Percentiles rank a stretch among this genome's conserved stretches.
Evolutionary conservation across 202 grass and related monocot genomes (phyloP).

Genomic region (Cymbopogon flexuosus): DNA sequence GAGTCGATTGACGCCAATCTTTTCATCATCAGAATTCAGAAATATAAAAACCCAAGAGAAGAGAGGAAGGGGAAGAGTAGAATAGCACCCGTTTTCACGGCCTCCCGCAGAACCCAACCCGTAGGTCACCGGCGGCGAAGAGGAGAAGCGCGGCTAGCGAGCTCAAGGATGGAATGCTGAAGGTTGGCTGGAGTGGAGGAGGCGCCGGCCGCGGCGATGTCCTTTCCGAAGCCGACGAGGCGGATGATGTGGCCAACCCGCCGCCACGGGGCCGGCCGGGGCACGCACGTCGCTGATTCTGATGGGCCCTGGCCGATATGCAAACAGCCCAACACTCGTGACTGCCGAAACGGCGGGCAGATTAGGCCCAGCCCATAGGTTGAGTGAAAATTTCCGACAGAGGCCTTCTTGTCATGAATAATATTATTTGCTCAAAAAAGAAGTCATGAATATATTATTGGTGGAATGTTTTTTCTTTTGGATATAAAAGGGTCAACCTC

Average conservation of each 20-base stretch:
- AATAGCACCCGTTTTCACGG: slow-evolving; percentile 17
- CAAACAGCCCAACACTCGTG: background rate
- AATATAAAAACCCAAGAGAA: background rate
- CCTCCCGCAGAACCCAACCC: background rate
- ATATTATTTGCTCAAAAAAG: no score
- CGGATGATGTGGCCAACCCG: background rate
- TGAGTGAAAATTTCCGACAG: no score
- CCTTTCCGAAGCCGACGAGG: background rate
- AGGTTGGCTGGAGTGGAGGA: background rate
- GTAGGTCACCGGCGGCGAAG: background rate
- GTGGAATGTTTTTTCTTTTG: no score
- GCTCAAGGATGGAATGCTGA: background rate
- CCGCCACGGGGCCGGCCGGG: background rate
- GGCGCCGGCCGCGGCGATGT: background rate
- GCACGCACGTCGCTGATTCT: background rate
- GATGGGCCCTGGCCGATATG: background rate
- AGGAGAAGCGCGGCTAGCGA: background rate
- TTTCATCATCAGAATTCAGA: background rate
- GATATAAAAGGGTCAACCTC: no score
- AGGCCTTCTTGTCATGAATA: no score
- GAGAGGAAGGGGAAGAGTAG: background rate
- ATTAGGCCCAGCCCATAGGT: no score
- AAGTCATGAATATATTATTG: no score
- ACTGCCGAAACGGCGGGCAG: no score
- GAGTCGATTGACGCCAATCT: background rate